Evolutionary conservation across 2,329 filamentous ascomycete genomes (phyloP), one percentile per base, ranked within the genome.

Genomic region (Phaeomoniella chlamydospora): DNA sequence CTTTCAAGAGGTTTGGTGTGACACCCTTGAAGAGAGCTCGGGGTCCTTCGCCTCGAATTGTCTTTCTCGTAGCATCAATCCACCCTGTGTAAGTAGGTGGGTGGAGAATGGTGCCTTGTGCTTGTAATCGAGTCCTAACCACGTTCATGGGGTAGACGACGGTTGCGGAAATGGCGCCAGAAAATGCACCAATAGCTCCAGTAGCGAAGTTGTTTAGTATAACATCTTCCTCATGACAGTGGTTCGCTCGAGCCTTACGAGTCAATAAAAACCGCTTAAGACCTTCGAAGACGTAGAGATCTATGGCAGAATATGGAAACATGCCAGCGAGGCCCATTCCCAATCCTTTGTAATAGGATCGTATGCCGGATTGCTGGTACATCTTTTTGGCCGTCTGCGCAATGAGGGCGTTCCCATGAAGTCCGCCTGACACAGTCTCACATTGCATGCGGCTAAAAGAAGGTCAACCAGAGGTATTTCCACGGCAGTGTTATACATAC

Each of bases 251-350:
- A 10, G 85, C 81, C 50, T 85, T 81, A 44, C 78, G 77, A 3
- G 61, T 61, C 19, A 80, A 72, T 43, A 92, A 75, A 5, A 68
- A 68, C 33, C 72, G 74, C 60, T 98, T 98, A 42, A 94, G 70
- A 41, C 90, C 76, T 59, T 98, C 90, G 51, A 96, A 98, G 1
- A 85, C 94, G 44, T 84, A 85, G 50, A 98, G 79, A 53, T 98
- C 90, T 52, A 98, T 92, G 34, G 90, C 90, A 30, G 86, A 88
- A 56, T 96, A 98, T 0, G 90, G 90, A 50, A 98, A 98, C 77
- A 96, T 94, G 54, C 90, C 90, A 35, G 94, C 63, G 3, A 98
- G 69, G 12, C 90, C 90, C 73, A 96, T 90, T 0, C 86, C 87
- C 19, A 98, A 70, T 29, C 90, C 90, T 37, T 88, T 84, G 57